Evolutionary conservation across 352 stramenopile species (phyloP), one percentile per base, ranked within the genome.

Genomic region (Pythium folliculosum): DNA sequence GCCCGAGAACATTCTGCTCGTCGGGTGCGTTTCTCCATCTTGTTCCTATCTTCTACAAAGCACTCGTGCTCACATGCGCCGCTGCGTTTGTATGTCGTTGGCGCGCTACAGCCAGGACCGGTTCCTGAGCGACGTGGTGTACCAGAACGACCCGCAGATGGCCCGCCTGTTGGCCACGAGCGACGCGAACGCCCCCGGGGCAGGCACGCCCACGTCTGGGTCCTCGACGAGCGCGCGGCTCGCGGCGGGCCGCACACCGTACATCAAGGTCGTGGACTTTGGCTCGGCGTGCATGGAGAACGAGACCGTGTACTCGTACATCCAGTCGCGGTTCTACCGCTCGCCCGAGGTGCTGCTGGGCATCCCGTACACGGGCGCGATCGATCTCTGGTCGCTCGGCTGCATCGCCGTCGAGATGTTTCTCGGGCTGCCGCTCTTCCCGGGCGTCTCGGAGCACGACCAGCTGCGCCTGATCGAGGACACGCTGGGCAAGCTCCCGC

Each of bases 211-310:
- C 23, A 51, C 35, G 2, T 23, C 16, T 19, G 63, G 37, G 14
- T 12, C 64, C 58, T 49, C 23, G 16, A 43, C 32, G 14, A 61
- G 43, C 21, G 40, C 23, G 9, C 51, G 51, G 21, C 27, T 61
- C 12, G 49, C 35, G 17, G 25, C 50, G 6, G 30, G 51, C 7
- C 56, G 57, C 25, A 74, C 53, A 7, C 72, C 72, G 16, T 58
- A 73, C 23, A 57, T 84, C 23, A 99, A 99, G 67, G 80, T 99
- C 22, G 98, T 99, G 68, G 97, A 99, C 80, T 99, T 99, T 88
- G 97, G 96, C 38, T 97, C 83, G 16, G 97, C 55, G 81, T 84
- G 40, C 80, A 92, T 77, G 88, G 96, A 80, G 51, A 88, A 95
- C 56, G 66, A 75, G 57, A 76, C 80, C 12, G 91, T 98, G 77